Percentiles rank a stretch among this genome's conserved stretches.
These are phyloP conservation scores for Lachnellula cervina DNA, from an alignment of 2,329 filamentous ascomycete genomes.

Conservation along the genomic window DNA sequence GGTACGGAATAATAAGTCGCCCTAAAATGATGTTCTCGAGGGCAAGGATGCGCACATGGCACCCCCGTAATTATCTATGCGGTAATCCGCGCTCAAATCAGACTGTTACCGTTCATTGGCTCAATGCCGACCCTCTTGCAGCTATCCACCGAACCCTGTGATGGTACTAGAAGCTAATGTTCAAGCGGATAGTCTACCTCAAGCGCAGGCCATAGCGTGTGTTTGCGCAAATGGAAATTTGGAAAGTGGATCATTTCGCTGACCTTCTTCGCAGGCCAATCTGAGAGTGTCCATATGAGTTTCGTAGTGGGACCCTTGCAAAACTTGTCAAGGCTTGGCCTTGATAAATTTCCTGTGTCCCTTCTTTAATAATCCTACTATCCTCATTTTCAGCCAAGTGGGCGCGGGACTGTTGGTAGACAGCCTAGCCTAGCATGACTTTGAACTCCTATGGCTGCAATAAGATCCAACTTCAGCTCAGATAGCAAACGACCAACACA, in stretches of 20 bases:
- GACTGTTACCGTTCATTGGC: constrained; percentile 19
- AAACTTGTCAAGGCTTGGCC: constrained; percentile 18
- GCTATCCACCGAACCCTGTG: constrained; percentile 3
- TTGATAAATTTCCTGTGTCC: background rate
- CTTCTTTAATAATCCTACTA: background rate
- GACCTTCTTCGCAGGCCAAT: constrained; percentile 10
- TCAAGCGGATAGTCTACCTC: constrained; percentile 7
- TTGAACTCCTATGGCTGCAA: background rate
- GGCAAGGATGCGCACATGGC: constrained; percentile 19
- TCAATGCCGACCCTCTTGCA: constrained; percentile 14
- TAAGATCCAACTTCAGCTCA: background rate
- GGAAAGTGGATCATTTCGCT: constrained; percentile 3
- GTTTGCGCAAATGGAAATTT: constrained; percentile 14
- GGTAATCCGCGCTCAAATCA: constrained; percentile 27
- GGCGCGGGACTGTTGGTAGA: background rate
- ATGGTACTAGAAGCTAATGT: constrained; percentile 8
- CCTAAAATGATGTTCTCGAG: constrained; percentile 7
- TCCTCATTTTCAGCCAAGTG: background rate
- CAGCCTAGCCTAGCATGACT: background rate
- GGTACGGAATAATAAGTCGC: background rate
- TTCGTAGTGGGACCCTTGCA: constrained; percentile 14
- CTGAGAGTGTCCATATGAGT: constrained; percentile 26
- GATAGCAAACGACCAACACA: background rate
- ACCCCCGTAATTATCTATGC: constrained; percentile 18
- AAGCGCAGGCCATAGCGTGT: background rate